These are phyloP conservation scores for Aspergillus sp. DNA, from an alignment of 2,329 filamentous ascomycete species.

Conservation along the genomic window DNA sequence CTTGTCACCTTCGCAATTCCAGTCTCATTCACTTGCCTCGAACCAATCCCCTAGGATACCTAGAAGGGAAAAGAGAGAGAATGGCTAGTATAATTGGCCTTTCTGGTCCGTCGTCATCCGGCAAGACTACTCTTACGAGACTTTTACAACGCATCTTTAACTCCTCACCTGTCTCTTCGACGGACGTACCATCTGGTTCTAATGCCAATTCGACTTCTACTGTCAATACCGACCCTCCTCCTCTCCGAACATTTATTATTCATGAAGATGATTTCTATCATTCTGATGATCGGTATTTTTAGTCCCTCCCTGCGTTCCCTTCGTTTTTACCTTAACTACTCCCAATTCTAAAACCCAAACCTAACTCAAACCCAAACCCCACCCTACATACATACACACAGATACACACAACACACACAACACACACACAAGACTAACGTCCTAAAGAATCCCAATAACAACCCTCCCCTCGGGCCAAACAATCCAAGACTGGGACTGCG, in stretches of 20 bases:
- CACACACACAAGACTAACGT: too few species aligned
- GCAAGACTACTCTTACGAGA: constrained; percentile 90
- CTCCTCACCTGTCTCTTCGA: too few species aligned
- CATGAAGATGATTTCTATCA: constrained; percentile 97
- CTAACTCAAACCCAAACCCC: too few species aligned
- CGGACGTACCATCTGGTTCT: too few species aligned
- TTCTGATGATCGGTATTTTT: constrained; percentile 64
- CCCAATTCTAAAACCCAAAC: background rate
- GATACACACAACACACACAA: too few species aligned
- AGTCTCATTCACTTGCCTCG: too few species aligned
- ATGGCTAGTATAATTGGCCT: constrained; percentile 68
- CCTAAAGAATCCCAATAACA: constrained; percentile 46
- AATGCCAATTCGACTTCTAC: constrained; percentile 45
- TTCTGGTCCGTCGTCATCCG: constrained; percentile 86
- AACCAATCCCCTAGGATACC: background rate
- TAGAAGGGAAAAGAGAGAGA: background rate
- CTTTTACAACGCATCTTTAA: constrained; percentile 76
- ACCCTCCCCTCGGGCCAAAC: constrained; percentile 52
- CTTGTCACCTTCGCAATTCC: background rate
- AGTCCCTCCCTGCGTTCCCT: constrained; percentile 23
- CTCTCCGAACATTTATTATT: constrained; percentile 65
- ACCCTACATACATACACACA: too few species aligned
- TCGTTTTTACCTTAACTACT: background rate
- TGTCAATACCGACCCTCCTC: too few species aligned
- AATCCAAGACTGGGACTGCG: constrained; percentile 88